Base-by-base conservation (phyloP, 306 rosid species). In the Coriaria nepalensis region DNA sequence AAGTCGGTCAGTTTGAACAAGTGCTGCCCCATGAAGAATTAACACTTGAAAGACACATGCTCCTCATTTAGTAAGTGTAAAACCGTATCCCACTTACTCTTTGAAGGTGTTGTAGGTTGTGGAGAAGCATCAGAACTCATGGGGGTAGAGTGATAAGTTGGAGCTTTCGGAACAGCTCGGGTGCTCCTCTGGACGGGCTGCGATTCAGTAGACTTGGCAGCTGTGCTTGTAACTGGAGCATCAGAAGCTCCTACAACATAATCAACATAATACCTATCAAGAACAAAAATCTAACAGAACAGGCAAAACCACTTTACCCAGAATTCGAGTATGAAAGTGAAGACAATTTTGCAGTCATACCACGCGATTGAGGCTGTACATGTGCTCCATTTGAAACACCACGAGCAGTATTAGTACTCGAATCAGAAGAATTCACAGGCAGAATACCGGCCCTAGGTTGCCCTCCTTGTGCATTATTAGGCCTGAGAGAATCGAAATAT, bases 401-500 rank as follows among this genome's bases (percentile, higher is more conserved):
- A 11, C 73, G 73, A 8, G 56, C 69, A 12, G 69, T 56, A 49
- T 82, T 43, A 63, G 68, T 70, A 53, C 67, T 67, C 2, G 72
- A 65, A 61, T 80, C 96, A 9, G 69, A 35, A 40, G 83, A 61
- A 75, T 70, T 68, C 55, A 62, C 78, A 43, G 57, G 37, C 56
- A 83, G 52, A n/a, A 67, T 63, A 72, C 60, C 73, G 53, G 67
- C 74, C 82, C 93, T 70, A 41, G 85, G 59, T 62, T 86, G 96
- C 66, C 81, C 94, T 48, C 94, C 96, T 77, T 82, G 94, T 67
- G 83, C 82, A 86, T 75, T 82, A 40, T 68, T 53, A 59, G 68
- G 44, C 94, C 96, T 92, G 64, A 32, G 20, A n/a, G n/a, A n/a
- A n/a, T n/a, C n/a, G n/a, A n/a, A n/a, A n/a, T n/a, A n/a, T n/a